Percentiles rank a stretch among this genome's conserved stretches.
Conservation (phyloP, 2,329 filamentous ascomycete genomes). For the Hymenoscyphus albidus region DNA sequence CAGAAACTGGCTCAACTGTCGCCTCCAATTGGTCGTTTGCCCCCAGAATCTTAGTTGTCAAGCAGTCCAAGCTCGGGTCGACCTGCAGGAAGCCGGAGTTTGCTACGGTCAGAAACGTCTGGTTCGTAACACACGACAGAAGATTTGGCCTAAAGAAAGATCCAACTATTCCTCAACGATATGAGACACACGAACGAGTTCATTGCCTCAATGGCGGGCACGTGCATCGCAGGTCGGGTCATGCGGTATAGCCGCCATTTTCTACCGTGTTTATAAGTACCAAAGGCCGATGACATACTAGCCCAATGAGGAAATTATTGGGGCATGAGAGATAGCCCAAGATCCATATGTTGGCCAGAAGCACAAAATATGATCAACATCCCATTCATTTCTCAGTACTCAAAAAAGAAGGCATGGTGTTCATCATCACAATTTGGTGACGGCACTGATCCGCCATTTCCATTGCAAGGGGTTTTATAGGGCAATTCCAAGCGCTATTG, state of each 20-base stretch:
- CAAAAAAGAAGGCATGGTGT: constrained; percentile 9
- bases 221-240: constrained; percentile 17
- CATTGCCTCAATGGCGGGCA: constrained; percentile 23
- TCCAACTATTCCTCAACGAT: constrained; percentile 7
- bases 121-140: constrained; percentile 12
- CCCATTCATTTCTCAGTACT: not conserved
- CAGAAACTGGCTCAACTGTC: constrained; percentile 10
- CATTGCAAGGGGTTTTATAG: constrained; percentile 15
- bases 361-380: not conserved
- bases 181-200: constrained; percentile 26
- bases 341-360: not conserved
- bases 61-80: constrained; percentile 18
- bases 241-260: constrained; percentile 15
- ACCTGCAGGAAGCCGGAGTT: constrained; percentile 24
- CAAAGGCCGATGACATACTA: constrained; percentile 10
- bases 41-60: constrained; percentile 10
- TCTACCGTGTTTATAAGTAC: constrained; percentile 8
- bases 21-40: constrained; percentile 23
- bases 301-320: constrained; percentile 12
- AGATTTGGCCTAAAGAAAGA: not conserved
- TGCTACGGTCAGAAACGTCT: constrained; percentile 21
- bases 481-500: constrained; percentile 17
- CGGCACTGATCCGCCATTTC: constrained; percentile 10
- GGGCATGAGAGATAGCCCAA: not conserved
- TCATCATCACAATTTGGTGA: constrained; percentile 19